Evolutionary conservation across 129 eudicot species (phyloP), one percentile per base, ranked within the genome.

Genomic region (Erigeron canadensis): DNA sequence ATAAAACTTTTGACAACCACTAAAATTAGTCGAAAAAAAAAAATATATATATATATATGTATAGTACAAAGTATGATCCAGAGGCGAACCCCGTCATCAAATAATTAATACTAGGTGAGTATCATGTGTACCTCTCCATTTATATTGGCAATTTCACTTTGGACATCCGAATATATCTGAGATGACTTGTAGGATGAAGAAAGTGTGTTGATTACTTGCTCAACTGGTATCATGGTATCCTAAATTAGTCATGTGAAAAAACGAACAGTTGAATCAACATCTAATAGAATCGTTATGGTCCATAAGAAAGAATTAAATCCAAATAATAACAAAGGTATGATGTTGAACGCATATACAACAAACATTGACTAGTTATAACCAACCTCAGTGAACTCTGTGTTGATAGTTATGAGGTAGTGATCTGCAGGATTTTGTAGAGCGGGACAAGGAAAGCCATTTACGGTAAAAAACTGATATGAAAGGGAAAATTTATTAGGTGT

Each of bases 371-470:
- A 59, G 10, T 1, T 18, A 1, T 6, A 19, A 47, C 55, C 54
- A 86, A n/a, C 92, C 92, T 81, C 84, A 70, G 82, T 83, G 80
- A 86, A 86, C 65, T 89, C 91, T 9, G 87, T 82, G 80, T 89
- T 89, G 66, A 89, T 84, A 10, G 84, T 81, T 69, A 79, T 69
- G 50, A 89, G 91, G 78, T 63, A 86, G 66, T 89, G 91, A 77
- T 89, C 92, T 15, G 87, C 82, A 6, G 96, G 96, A 62, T 76
- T 86, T 66, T 75, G 83, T 47, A 51, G 77, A 70, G 71, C 75
- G 18, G 86, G 86, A 67, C 91, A 84, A 8, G 92, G 76, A 68
- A 86, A 89, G 11, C 89, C 89, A 77, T 75, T 84, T 66, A 10
- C 60, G 62, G 87, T 83, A 63, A 86, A 89, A 80, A 86, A 84